Percentiles rank a stretch among this genome's conserved stretches.
Conservation (phyloP, 2,329 filamentous ascomycete species). For the Alternaria gaisen region DNA sequence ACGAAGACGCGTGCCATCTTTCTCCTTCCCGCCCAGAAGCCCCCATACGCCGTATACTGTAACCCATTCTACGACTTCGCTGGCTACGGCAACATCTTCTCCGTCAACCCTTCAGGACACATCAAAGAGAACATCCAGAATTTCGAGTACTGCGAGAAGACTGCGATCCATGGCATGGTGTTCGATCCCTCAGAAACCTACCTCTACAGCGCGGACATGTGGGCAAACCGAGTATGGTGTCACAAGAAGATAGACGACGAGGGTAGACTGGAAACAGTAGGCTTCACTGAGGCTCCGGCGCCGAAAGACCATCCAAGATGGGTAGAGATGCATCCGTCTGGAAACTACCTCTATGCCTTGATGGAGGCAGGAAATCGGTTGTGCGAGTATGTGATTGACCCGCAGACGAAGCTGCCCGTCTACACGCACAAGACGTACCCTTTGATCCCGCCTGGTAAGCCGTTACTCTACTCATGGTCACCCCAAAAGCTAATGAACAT, state of each 20-base stretch:
- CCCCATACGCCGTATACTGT: constrained; percentile 84
- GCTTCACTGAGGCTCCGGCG: constrained; percentile 75
- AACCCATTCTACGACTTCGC: constrained; percentile 91
- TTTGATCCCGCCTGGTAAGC: constrained; percentile 77
- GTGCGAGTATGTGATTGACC: constrained; percentile 82
- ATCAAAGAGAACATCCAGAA: constrained; percentile 74
- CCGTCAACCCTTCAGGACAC: constrained; percentile 64
- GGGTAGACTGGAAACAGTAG: constrained; percentile 73
- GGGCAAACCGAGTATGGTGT: constrained; percentile 83
- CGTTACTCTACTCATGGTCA: not conserved
- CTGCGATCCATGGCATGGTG: constrained; percentile 83
- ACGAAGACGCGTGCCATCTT: constrained; percentile 92
- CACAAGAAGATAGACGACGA: constrained; percentile 73
- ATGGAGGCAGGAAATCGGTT: constrained; percentile 91
- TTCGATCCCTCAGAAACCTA: constrained; percentile 78
- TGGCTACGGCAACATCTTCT: constrained; percentile 81
- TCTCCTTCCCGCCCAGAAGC: constrained; percentile 77
- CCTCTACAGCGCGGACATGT: constrained; percentile 81
- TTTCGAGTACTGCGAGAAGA: constrained; percentile 73
- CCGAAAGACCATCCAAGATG: constrained; percentile 82
- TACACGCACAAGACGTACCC: constrained; percentile 81
- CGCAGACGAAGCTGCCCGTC: constrained; percentile 74
- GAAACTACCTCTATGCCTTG: constrained; percentile 81
- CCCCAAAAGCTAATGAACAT: not conserved
- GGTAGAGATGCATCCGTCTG: constrained; percentile 83